phyloP scores from a whole-genome alignment of 2,329 filamentous ascomycete species.

The Lasiodiplodia sp. region DNA sequence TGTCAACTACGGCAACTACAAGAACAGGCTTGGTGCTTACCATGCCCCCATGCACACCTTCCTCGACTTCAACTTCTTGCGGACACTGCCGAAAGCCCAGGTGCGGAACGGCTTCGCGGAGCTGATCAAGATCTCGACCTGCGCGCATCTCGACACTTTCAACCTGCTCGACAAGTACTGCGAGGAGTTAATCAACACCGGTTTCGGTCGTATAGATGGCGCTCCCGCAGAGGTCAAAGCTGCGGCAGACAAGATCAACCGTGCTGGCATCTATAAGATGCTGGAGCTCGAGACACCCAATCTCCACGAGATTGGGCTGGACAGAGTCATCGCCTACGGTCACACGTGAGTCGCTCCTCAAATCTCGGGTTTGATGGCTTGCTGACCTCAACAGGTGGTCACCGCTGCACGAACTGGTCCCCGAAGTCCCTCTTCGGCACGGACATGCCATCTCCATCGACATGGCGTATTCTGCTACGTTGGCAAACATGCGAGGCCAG shows the following conservation, averaged over 20 bases:
- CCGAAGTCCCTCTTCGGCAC: constrained; percentile 72
- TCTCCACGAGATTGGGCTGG: constrained; percentile 74
- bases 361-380: neutral
- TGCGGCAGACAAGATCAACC: constrained; percentile 72
- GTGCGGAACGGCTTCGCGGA: constrained; percentile 78
- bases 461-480: constrained; percentile 77
- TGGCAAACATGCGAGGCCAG: constrained; percentile 69
- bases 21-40: constrained; percentile 76
- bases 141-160: constrained; percentile 71
- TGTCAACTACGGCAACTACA: constrained; percentile 78
- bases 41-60: constrained; percentile 76
- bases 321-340: constrained; percentile 76
- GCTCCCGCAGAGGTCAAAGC: constrained; percentile 63
- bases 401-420: constrained; percentile 73
- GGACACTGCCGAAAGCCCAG: constrained; percentile 70
- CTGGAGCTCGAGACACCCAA: constrained; percentile 76
- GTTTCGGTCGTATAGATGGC: constrained; percentile 68
- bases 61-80: constrained; percentile 76
- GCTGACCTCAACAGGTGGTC: constrained; percentile 63
- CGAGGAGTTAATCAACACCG: constrained; percentile 70
- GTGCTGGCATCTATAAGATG: constrained; percentile 76
- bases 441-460: constrained; percentile 78
- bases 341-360: constrained; percentile 62
- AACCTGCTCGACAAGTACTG: constrained; percentile 73
- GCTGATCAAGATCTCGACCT: constrained; percentile 78